Evolutionary conservation across 1,284 basidiomycete genomes (phyloP).

Genomic region (Cutaneotrichosporon spelunceum): DNA sequence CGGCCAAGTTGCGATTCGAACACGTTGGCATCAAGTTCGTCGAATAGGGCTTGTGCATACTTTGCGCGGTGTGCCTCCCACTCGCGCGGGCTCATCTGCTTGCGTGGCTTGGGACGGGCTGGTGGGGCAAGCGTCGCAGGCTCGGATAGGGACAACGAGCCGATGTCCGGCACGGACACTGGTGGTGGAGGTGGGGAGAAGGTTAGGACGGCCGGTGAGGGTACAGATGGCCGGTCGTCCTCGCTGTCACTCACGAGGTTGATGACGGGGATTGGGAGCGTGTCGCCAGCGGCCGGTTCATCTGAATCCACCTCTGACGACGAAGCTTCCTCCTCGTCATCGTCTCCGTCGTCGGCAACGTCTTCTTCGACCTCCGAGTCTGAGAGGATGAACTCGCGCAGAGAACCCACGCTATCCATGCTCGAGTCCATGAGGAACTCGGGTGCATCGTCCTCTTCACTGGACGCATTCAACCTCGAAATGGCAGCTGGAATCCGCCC

Average conservation of each 20-base stretch:
- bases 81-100: slow-evolving; percentile 29
- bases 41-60: slow-evolving; percentile 37
- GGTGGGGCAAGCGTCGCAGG: neutral
- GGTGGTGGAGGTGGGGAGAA: slow-evolving; percentile 28
- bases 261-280: slow-evolving; percentile 3
- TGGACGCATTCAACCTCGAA: slow-evolving; percentile 2
- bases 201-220: slow-evolving; percentile 21
- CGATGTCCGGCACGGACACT: slow-evolving; percentile 25
- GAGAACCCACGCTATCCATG: slow-evolving; percentile 5
- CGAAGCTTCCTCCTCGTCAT: slow-evolving; percentile 5
- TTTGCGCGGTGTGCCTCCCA: slow-evolving; percentile 3
- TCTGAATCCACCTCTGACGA: slow-evolving; percentile 1
- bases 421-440: slow-evolving; percentile 5
- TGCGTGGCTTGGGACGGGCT: slow-evolving; percentile 9
- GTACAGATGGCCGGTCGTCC: neutral
- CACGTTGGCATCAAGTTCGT: slow-evolving; percentile 41
- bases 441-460: slow-evolving; percentile 8
- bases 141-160: slow-evolving; percentile 12
- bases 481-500: slow-evolving; percentile 12
- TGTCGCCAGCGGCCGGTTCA: neutral
- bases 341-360: slow-evolving; percentile 7
- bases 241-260: slow-evolving; percentile 13
- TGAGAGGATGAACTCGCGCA: slow-evolving; percentile 8
- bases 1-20: slow-evolving; percentile 39
- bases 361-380: slow-evolving; percentile 9